Conservation (phyloP, 768 basidiomycete genomes). For the Hypsizygus marmoreus region DNA sequence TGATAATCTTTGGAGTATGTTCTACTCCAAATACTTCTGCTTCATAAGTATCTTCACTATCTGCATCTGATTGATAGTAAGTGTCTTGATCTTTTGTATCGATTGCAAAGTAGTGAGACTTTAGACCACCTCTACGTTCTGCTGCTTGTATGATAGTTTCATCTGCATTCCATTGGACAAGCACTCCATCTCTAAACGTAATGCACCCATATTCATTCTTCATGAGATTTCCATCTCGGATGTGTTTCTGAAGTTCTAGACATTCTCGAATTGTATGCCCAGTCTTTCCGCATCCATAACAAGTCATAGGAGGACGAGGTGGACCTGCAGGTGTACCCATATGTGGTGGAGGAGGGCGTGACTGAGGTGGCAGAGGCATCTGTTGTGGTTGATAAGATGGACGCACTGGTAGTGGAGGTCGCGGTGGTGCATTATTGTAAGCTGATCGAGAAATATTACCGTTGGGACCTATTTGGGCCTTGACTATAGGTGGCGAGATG, state of each 20-base stretch:
- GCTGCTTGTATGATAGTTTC: constrained; percentile 5
- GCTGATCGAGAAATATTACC: background rate
- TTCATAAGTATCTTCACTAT: background rate
- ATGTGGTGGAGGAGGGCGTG: background rate
- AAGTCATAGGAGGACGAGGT: background rate
- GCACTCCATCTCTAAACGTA: background rate
- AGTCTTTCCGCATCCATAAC: constrained; percentile 8
- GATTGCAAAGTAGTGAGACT: background rate
- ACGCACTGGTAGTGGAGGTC: background rate
- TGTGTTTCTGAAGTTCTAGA: background rate
- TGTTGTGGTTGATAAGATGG: background rate
- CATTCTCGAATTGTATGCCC: constrained; percentile 5
- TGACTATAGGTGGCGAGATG: background rate
- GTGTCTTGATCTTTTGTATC: background rate
- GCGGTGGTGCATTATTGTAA: background rate
- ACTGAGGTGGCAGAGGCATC: background rate
- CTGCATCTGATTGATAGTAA: background rate
- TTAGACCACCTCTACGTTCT: background rate
- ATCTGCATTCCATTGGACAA: background rate
- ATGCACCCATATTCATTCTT: background rate
- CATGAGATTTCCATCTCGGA: background rate
- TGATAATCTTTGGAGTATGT: background rate
- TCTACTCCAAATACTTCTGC: background rate
- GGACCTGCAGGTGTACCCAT: background rate
- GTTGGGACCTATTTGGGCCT: background rate